Base-by-base conservation (phyloP, 1,284 basidiomycete species). In the Uromyces viciae-fabae region DNA sequence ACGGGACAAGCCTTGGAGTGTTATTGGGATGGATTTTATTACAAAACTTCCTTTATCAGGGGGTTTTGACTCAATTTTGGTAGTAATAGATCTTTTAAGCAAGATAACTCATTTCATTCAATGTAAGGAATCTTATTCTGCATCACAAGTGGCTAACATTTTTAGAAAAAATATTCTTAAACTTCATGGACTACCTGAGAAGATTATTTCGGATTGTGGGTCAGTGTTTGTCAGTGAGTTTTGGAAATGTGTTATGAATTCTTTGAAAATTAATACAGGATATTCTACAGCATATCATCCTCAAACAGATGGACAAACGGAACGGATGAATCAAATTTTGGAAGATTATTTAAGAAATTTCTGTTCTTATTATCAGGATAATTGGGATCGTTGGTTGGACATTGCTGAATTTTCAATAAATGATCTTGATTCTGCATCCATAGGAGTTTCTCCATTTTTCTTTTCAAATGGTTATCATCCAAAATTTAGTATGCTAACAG, bases 381-480 rank as follows among this genome's bases (percentile, higher is more conserved):
- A 84, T 69, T 86, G 84, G 86, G n/a, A 19, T 14, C 69, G 82
- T 1, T 83, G 79, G 68, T 78, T 86, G 11, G 78, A 82, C 2
- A 49, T 83, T 0, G 83, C 85, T 0, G 85, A 88, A 56, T 88
- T 88, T 54, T 49, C 84, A 0, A 82, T 84, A 74, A 87, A 86
- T 83, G 85, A 87, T 62, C 81, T 82, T 0, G 62, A 46, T 9
- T 49, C 85, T 38, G 64, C 82, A 0, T 85, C 86, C 2, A 88
- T 86, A 22, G 43, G 31, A 0, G 28, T 31, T 11, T 85, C 88
- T 1, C 88, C 88, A 0, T 89, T 89, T 85, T 86, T 84, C 46
- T 86, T 87, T 52, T 86, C 87, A 74, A 82, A 85, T n/a, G 88
- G 85, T 19, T 88, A 84, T 69, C 82, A 86, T 72, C 87, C 87